phyloP scores from a whole-genome alignment of 768 basidiomycete genomes.

The Amanita pseudoporphyria region DNA sequence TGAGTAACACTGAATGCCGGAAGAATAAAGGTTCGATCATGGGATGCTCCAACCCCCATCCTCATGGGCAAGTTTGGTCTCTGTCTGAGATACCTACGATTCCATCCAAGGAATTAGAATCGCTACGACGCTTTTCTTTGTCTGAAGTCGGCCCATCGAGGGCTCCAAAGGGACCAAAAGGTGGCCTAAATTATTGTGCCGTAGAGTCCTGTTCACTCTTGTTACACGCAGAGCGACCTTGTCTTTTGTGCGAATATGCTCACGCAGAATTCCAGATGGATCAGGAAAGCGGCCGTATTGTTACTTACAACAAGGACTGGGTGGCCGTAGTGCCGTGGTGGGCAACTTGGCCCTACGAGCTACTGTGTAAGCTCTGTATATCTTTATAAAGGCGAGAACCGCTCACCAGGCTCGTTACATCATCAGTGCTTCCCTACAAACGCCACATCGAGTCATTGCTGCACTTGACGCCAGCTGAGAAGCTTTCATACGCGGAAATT shows the following conservation, averaged over 20 bases:
- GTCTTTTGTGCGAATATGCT: conserved; percentile 76
- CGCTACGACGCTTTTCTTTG: conserved; percentile 40
- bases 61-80: conserved; percentile 89
- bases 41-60: conserved; percentile 94
- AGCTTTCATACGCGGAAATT: conserved; percentile 52
- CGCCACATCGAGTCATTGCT: conserved; percentile 70
- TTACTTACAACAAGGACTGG: conserved; percentile 68
- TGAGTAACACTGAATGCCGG: conserved; percentile 4
- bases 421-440: conserved; percentile 61
- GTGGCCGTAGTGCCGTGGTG: conserved; percentile 88
- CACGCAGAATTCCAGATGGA: conserved; percentile 44
- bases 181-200: conserved; percentile 14
- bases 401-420: neutral
- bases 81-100: conserved; percentile 61
- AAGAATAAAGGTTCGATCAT: conserved; percentile 87
- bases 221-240: conserved; percentile 37
- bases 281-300: conserved; percentile 41
- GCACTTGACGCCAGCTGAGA: conserved; percentile 54
- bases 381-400: neutral
- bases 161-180: conserved; percentile 47
- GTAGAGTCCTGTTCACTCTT: neutral
- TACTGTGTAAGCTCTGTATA: conserved; percentile 41
- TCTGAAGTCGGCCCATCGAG: conserved; percentile 23
- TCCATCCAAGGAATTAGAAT: conserved; percentile 56
- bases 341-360: conserved; percentile 92